Evolutionary conservation across 2,329 filamentous ascomycete species (phyloP).

Genomic region (Trichoderma lentiforme): DNA sequence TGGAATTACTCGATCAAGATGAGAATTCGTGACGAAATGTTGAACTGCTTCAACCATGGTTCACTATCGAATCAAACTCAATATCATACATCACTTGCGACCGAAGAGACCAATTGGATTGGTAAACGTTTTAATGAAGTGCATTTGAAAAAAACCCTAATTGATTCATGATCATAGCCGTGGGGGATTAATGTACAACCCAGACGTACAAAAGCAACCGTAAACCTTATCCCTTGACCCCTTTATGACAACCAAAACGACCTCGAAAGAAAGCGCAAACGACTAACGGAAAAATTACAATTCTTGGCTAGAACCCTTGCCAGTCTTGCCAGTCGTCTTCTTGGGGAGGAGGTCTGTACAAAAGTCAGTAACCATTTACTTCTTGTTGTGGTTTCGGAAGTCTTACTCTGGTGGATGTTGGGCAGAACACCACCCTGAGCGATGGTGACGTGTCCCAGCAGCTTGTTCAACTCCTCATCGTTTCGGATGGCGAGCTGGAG

Average conservation of each 20-base stretch:
- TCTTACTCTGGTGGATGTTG: conserved; percentile 95
- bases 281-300: conserved; percentile 60
- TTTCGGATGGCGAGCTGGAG: conserved; percentile 98
- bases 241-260: conserved; percentile 75
- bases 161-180: conserved; percentile 60
- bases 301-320: conserved; percentile 92
- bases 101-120: neutral
- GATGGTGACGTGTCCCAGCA: conserved; percentile 92
- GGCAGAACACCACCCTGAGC: conserved; percentile 95
- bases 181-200: conserved; percentile 73
- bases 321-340: conserved; percentile 90
- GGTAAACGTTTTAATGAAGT: conserved; percentile 9
- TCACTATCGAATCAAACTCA: neutral
- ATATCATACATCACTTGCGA: neutral
- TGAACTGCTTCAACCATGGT: neutral
- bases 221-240: conserved; percentile 72
- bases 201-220: conserved; percentile 56
- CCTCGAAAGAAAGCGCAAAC: conserved; percentile 52
- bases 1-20: neutral
- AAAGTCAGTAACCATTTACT: conserved; percentile 30
- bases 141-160: conserved; percentile 14
- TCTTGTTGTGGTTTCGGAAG: neutral
- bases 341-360: conserved; percentile 88
- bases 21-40: neutral
- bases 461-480: conserved; percentile 99